Base-by-base conservation (phyloP, 805 yeast genomes). In the Lipomyces starkeyi region DNA sequence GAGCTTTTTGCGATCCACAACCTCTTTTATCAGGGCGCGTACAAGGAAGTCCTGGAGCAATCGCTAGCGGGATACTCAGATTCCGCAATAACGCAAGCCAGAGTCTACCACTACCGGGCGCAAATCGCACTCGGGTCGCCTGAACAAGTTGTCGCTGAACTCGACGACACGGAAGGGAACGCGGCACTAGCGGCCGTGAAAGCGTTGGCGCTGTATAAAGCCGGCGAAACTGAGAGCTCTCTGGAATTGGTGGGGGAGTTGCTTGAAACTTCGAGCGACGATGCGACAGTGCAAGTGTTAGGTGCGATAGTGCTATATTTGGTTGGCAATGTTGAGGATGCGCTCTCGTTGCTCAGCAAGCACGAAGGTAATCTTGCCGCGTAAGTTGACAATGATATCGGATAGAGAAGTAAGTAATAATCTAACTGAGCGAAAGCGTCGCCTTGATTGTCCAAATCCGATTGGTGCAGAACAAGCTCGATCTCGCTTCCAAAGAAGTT, bases 401-500 rank as follows among this genome's bases (percentile, higher is more conserved):
- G 37, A 17, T 40, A 14, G 49, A 53, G 59, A 22, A 49, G 61
- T 40, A 29, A 49, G 27, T 20, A 35, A 8, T 43, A 11, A 32
- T 29, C 35, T 49, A 35, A 22, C 11, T 49, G 40, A 9, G 17
- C 29, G 49, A 78, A 64, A 78, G 80, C 29, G 76, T 78, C 17
- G 74, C 81, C 35, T 71, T 81, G 61, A 70, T 73, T 29, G 78
- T 78, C 4, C 81, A 82, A 66, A 74, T 81, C 59, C 71, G 78
- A 53, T 72, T 86, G 62, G 76, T 80, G 25, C 81, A 82, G 59
- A 79, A 82, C 64, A 80, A 83, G 64, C 70, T 81, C 2, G 84
- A 82, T 5, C 77, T 79, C n/a, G 88, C 88, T 2, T 76, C 79
- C 66, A 79, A 81, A 66, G 84, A 83, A 57, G 79, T 87, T 35